phyloP scores from a whole-genome alignment of 192 early-diverging fungal species.

The Umbelopsis ramanniana region DNA sequence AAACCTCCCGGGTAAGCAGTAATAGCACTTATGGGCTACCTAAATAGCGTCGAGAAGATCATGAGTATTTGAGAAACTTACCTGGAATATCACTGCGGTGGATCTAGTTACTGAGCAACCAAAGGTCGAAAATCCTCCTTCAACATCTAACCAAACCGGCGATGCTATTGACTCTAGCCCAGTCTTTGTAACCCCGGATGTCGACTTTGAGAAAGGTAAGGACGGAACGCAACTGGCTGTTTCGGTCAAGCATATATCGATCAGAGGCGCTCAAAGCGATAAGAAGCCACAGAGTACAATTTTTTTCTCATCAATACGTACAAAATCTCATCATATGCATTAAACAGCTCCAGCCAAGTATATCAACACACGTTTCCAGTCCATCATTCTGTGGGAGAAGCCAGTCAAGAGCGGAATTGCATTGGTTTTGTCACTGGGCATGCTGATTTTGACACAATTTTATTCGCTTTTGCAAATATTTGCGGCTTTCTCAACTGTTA shows the following conservation, averaged over 20 bases:
- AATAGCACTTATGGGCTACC: neutral
- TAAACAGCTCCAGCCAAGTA: constrained; percentile 27
- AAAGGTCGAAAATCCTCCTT: neutral
- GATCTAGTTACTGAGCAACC: neutral
- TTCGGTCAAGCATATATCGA: neutral
- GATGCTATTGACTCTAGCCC: neutral
- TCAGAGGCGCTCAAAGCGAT: too few species aligned
- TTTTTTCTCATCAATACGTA: too few species aligned
- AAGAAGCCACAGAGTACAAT: too few species aligned
- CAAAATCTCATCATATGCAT: too few species aligned
- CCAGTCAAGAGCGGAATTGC: constrained; percentile 30
- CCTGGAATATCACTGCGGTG: neutral
- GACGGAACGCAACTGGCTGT: neutral
- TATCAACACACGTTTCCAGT: constrained; percentile 28
- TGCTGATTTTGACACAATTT: constrained; percentile 39
- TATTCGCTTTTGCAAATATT: constrained; percentile 39
- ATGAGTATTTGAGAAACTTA: too few species aligned
- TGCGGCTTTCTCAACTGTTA: constrained; percentile 33
- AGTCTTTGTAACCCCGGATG: neutral
- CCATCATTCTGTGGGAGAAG: constrained; percentile 41
- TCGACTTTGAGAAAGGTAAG: constrained; percentile 1
- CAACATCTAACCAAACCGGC: neutral
- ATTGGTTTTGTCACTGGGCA: constrained; percentile 21
- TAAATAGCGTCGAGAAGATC: neutral
- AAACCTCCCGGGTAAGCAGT: neutral